Base-by-base conservation (phyloP, 495 filamentous ascomycete species). In the Trypethelium eluteriae region DNA sequence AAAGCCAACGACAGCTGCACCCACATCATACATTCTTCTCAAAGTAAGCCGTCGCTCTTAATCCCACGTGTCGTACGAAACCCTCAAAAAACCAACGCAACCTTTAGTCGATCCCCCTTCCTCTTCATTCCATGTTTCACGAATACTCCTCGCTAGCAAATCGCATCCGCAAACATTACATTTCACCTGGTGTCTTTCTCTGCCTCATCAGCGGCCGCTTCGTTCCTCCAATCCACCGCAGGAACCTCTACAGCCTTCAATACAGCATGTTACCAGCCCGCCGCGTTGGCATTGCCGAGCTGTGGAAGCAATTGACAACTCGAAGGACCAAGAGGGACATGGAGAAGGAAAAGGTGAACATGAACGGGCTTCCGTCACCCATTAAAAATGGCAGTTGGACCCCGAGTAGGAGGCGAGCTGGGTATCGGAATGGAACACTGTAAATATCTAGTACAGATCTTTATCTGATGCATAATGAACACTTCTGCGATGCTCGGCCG, bases 141-240 rank as follows among this genome's bases (percentile, higher is more conserved):
- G 92, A 96, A 72, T 98, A 99, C 79, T 96, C 95, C 77, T 91
- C 97, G 73, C 89, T 98, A 64, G 91, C 89, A 61, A 85, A 90
- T 66, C 89, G 94, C 39, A 89, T 99, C 32, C 89, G 91, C 65
- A 95, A 95, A 73, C 94, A 99, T 76, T 99, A 99, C 76, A 81
- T 96, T 39, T 91, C 91, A 0, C 92, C 91, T 0, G 82, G 86
- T 16, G 95, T 99, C 25, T 84, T 97, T 63, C 83, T 94, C 63
- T 92, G 90, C 65, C 85, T 99, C 2, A 79, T 92, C 38, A 96
- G 92, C 1, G 94, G 94, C 67, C 89, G 87, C 62, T 96, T 96
- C 68, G 90, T 89, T 35, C 79, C 79, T 14, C 93, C 95, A 0
- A 93, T 99, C 41, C 92, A 96, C 74, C 83, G 94, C 9, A 92